Evolutionary conservation across 1,284 basidiomycete species (phyloP).

Genomic region (Pseudozyma tsukubaensis): DNA sequence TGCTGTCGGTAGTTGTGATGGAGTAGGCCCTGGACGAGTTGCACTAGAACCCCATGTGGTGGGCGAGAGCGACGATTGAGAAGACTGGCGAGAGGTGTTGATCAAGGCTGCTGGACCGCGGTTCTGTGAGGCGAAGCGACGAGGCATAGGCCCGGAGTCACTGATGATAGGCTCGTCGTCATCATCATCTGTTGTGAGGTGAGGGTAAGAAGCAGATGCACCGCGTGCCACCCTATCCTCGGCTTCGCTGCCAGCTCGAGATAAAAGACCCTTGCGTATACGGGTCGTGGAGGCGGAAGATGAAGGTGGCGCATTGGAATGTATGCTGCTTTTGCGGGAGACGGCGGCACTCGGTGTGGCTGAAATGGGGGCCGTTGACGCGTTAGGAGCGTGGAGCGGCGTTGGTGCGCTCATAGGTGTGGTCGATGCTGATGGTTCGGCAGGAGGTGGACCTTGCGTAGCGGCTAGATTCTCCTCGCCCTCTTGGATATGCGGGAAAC

Average conservation of each 20-base stretch:
- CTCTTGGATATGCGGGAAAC: slow-evolving; percentile 7
- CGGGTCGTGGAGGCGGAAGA: slow-evolving; percentile 41
- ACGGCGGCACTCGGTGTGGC: slow-evolving; percentile 37
- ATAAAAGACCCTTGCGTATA: slow-evolving; percentile 46
- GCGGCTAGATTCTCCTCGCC: not conserved
- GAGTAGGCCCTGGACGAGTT: not conserved
- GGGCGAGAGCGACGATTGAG: slow-evolving; percentile 34
- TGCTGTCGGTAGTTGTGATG: not conserved
- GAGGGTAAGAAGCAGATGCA: slow-evolving; percentile 21
- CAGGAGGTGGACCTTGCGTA: slow-evolving; percentile 16
- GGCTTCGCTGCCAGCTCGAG: slow-evolving; percentile 45
- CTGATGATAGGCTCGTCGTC: slow-evolving; percentile 49
- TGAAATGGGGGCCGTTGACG: slow-evolving; percentile 8
- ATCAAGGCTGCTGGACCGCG: slow-evolving; percentile 8
- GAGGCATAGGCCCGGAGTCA: slow-evolving; percentile 53
- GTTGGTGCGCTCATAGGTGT: slow-evolving; percentile 42
- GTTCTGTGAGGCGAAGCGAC: slow-evolving; percentile 46
- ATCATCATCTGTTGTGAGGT: slow-evolving; percentile 49
- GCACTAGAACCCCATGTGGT: slow-evolving; percentile 7
- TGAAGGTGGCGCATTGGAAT: slow-evolving; percentile 36
- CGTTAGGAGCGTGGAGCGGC: slow-evolving; percentile 23
- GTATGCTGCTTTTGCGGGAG: slow-evolving; percentile 41
- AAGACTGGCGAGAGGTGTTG: slow-evolving; percentile 31
- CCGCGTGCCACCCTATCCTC: slow-evolving; percentile 32
- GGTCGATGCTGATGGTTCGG: slow-evolving; percentile 14